Evolutionary conservation across 306 rosid genomes (phyloP), one percentile per base, ranked within the genome.

Genomic region (Styphnolobium japonicum): DNA sequence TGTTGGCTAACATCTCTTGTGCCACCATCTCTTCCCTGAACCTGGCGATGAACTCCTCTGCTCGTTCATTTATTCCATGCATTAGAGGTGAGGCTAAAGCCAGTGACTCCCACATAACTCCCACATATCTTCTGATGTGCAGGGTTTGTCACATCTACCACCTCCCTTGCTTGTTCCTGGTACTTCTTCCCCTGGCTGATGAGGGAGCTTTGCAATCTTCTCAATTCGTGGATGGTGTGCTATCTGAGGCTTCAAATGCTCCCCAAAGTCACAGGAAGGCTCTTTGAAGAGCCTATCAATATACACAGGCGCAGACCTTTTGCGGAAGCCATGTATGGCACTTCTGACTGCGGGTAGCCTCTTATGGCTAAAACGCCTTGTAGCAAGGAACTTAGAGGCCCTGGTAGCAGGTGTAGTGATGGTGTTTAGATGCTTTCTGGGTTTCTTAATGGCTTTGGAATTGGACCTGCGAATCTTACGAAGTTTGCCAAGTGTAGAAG

Each of bases 51-150:
- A 93, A 91, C 73, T 89, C 88, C 79, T 89, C 97, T 0, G 94
- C 98, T 83, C 94, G 80, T 71, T 84, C 84, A 57, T 93, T 87
- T 10, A 93, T 91, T 55, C 93, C 91, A 6, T 62, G 80, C 92
- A 85, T 82, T 16, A 46, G 85, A 22, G 97, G 92, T 2, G 98
- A 93, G 11, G 85, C 88, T 57, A 91, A 67, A 23, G 74, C 89
- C 75, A 89, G 4, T 0, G 94, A 89, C 80, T n/a, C n/a, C n/a
- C n/a, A n/a, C n/a, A n/a, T n/a, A n/a, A n/a, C n/a, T 93, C 98
- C 96, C 90, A 88, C 86, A 87, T 58, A 31, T 85, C 94, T 83
- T 88, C 92, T 16, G 84, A 88, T 0, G 73, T 11, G 10, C 39
- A 10, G 2, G 71, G 15, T 6, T 43, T 40, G 15, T 70, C 77